Conservation (phyloP, 805 yeast species). For the Suhomyces pyralidae region DNA sequence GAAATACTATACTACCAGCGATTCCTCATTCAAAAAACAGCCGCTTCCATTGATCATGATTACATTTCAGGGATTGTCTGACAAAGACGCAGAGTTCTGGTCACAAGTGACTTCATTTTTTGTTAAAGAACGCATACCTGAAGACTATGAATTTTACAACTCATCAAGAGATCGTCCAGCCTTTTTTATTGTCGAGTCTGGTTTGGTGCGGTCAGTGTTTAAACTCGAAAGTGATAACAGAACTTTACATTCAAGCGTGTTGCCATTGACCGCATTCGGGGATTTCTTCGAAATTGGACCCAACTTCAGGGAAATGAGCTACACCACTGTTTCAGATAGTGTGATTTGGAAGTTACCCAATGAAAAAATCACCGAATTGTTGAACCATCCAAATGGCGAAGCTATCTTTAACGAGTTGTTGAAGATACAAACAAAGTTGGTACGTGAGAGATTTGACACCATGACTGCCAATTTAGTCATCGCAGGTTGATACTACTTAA, state of each 20-base stretch:
- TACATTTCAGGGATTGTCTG: constrained; percentile 59
- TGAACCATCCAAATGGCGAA: constrained; percentile 42
- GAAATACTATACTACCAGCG: constrained; percentile 47
- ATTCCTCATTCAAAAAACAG: constrained; percentile 39
- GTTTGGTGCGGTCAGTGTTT: constrained; percentile 36
- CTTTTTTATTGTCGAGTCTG: constrained; percentile 54
- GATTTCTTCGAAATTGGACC: constrained; percentile 41
- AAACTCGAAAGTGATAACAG: constrained; percentile 38
- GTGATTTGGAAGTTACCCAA: constrained; percentile 66
- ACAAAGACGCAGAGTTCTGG: constrained; percentile 58
- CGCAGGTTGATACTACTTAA: constrained; percentile 35
- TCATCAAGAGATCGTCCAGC: constrained; percentile 45
- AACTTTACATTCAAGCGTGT: constrained; percentile 42
- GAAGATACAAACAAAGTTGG: constrained; percentile 56
- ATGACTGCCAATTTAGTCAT: constrained; percentile 74
- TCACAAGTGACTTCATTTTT: constrained; percentile 53
- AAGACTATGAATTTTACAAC: constrained; percentile 46
- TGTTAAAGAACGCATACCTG: constrained; percentile 45
- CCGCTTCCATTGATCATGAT: constrained; percentile 67
- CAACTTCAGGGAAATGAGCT: constrained; percentile 42
- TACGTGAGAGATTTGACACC: constrained; percentile 70
- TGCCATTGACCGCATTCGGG: constrained; percentile 77
- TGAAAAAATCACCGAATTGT: constrained; percentile 44
- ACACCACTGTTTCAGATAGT: constrained; percentile 58
- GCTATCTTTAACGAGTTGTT: constrained; percentile 63